Conservation (phyloP, 164 flowering plant genomes). For the Nymphaea thermarum region DNA sequence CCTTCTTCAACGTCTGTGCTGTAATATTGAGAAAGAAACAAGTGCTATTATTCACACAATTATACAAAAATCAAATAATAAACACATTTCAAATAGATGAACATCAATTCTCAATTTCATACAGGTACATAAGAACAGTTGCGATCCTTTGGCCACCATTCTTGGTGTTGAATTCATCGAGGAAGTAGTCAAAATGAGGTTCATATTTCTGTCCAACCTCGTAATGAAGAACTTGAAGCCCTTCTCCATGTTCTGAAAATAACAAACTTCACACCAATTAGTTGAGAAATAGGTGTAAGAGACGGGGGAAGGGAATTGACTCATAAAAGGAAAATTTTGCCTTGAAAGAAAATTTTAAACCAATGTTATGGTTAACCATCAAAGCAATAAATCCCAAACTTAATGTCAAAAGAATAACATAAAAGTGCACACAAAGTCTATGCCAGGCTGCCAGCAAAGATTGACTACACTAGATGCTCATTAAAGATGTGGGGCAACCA, state of each 20-base stretch:
- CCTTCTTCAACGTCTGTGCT: slow-evolving; percentile 99
- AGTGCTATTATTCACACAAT: neutral
- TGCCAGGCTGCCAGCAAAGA: neutral
- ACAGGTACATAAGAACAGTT: slow-evolving; percentile 91
- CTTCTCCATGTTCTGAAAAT: slow-evolving; percentile 86
- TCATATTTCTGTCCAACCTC: slow-evolving; percentile 93
- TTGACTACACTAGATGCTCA: neutral
- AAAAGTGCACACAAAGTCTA: neutral
- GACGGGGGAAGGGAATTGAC: neutral
- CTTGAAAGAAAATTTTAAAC: neutral
- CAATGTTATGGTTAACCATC: neutral
- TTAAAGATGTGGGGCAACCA: no score
- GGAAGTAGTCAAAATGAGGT: slow-evolving; percentile 83
- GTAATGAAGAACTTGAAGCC: slow-evolving; percentile 88
- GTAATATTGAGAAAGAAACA: slow-evolving; percentile 9
- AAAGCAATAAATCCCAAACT: neutral
- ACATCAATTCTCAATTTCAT: slow-evolving; percentile 13
- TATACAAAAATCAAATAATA: neutral
- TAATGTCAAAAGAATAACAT: neutral
- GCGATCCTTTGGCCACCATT: slow-evolving; percentile 93
- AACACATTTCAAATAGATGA: neutral
- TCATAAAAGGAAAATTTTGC: neutral
- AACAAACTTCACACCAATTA: neutral
- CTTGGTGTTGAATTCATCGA: slow-evolving; percentile 64
- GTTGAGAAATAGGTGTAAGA: neutral